These are phyloP conservation scores for Globisporangium uncinulatum DNA, from an alignment of 352 stramenopile species.

Conservation along the genomic window DNA sequence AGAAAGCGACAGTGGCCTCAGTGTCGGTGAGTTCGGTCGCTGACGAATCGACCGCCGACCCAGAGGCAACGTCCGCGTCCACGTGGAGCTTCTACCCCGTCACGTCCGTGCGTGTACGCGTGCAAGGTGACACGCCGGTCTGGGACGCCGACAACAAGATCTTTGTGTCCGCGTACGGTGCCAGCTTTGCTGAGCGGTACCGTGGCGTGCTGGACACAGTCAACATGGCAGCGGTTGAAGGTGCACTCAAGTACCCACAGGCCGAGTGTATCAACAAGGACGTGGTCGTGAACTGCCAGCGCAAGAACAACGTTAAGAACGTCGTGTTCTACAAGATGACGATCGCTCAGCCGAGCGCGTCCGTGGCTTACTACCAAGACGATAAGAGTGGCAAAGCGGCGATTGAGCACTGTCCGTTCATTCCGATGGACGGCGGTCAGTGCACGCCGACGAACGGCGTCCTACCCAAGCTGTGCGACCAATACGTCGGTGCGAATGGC, in stretches of 20 bases:
- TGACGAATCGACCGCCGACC: too few species aligned
- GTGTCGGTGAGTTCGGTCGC: too few species aligned
- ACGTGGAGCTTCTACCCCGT: too few species aligned
- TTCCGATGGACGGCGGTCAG: slow-evolving; percentile 51
- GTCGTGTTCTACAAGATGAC: slow-evolving; percentile 62
- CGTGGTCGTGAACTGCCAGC: slow-evolving; percentile 32
- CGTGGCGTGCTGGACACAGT: slow-evolving; percentile 38
- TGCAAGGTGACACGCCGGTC: too few species aligned
- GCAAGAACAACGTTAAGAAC: slow-evolving; percentile 57
- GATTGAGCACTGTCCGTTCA: slow-evolving; percentile 45
- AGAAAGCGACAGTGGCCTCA: too few species aligned
- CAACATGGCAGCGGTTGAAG: slow-evolving; percentile 48
- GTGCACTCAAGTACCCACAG: slow-evolving; percentile 53
- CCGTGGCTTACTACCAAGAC: slow-evolving; percentile 41
- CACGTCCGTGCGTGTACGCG: too few species aligned
- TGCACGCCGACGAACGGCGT: slow-evolving; percentile 34
- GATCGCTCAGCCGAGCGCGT: slow-evolving; percentile 29
- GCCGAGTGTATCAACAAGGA: slow-evolving; percentile 52
- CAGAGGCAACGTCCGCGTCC: too few species aligned
- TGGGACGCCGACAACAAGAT: too few species aligned
- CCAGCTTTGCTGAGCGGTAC: too few species aligned
- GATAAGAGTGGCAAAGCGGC: slow-evolving; percentile 11
- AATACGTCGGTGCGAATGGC: slow-evolving; percentile 41
- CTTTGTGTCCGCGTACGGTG: too few species aligned
- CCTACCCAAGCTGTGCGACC: slow-evolving; percentile 36